A percentile compares a stretch with the other conserved stretches of the same genome.
phyloP scores from a whole-genome alignment of 73 alveolate species.

The Symbiodinium pilosum region DNA sequence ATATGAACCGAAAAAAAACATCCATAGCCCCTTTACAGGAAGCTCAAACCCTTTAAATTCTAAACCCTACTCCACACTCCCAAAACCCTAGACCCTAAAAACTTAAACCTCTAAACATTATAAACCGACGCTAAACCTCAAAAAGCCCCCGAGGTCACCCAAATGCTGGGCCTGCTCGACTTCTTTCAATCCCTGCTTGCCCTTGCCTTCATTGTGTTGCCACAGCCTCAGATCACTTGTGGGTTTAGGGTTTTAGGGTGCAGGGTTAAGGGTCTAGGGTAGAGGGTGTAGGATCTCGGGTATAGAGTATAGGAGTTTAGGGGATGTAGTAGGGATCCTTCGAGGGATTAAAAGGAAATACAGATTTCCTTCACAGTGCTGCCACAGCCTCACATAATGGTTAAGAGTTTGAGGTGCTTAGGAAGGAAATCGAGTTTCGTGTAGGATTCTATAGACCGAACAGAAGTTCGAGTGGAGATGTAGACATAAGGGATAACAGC shows the following conservation, averaged over 20 bases:
- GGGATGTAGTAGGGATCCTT: neutral
- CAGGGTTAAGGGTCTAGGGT: neutral
- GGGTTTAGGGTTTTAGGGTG: neutral
- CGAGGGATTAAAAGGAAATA: too few species aligned
- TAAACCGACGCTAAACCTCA: too few species aligned
- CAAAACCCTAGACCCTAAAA: neutral
- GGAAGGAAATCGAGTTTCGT: too few species aligned
- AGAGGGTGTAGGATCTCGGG: neutral
- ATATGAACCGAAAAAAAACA: neutral
- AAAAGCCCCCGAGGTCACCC: constrained; percentile 43
- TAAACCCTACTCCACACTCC: neutral
- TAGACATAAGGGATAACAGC: too few species aligned
- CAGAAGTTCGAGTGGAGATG: too few species aligned
- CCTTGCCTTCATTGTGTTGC: constrained; percentile 55
- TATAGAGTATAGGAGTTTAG: neutral
- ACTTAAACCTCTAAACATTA: neutral
- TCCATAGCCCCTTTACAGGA: neutral
- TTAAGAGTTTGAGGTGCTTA: too few species aligned
- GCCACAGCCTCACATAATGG: too few species aligned
- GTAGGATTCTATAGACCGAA: too few species aligned
- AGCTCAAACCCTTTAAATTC: neutral
- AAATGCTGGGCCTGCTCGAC: constrained; percentile 61
- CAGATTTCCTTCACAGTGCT: too few species aligned
- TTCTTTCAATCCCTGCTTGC: constrained; percentile 38
- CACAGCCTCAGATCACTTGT: too few species aligned